These are phyloP conservation scores for Cadophora malorum DNA, from an alignment of 2,329 filamentous ascomycete species.

Conservation along the genomic window DNA sequence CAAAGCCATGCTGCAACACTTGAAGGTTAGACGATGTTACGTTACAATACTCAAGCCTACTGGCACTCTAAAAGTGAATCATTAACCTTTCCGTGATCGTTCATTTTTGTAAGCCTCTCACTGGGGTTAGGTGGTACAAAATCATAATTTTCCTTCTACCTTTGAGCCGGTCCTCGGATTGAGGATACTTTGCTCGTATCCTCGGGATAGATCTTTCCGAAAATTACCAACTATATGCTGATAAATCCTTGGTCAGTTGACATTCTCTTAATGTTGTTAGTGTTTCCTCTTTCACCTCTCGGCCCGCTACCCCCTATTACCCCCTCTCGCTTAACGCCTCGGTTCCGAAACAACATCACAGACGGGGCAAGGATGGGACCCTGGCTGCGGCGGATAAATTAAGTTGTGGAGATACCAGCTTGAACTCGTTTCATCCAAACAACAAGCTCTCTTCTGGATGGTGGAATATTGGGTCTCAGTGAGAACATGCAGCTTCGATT, in stretches of 20 bases:
- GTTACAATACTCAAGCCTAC: background rate
- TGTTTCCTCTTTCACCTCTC: background rate
- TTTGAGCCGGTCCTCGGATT: too few relatives aligned
- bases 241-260: background rate
- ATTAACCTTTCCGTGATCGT: too few relatives aligned
- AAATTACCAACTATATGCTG: too few relatives aligned
- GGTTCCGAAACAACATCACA: background rate
- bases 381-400: slow-evolving; percentile 9
- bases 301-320: background rate
- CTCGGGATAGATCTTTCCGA: too few relatives aligned
- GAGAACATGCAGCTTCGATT: background rate
- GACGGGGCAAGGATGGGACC: background rate
- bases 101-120: too few relatives aligned
- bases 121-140: too few relatives aligned
- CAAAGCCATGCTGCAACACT: background rate
- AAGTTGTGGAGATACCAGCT: background rate
- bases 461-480: background rate
- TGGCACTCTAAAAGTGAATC: too few relatives aligned
- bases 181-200: too few relatives aligned
- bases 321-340: background rate
- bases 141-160: too few relatives aligned
- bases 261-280: background rate
- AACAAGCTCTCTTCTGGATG: background rate
- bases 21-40: background rate
- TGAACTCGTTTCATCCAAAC: background rate